Base-by-base conservation (phyloP, 2,329 filamentous ascomycete species). In the Ceratocystis alfenasii region DNA sequence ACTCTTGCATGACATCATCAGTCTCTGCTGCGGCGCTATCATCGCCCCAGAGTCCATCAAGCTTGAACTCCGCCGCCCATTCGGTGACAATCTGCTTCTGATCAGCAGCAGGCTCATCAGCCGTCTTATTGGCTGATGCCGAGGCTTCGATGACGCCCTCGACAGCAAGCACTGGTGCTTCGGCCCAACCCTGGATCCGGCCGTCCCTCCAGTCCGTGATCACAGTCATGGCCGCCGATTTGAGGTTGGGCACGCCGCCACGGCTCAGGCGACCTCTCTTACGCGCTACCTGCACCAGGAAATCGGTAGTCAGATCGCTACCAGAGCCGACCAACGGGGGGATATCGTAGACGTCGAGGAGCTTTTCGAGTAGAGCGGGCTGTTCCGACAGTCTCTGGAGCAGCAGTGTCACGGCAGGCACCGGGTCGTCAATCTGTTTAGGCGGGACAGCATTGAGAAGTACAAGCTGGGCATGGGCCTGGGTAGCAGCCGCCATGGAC, bases 121-220 rank as follows among this genome's bases (percentile, higher is more conserved):
- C 75, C 7, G 72, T 74, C 57, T 74, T 75, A 69, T 77, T 71
- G 10, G 70, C 72, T 2, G 25, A 59, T n/a, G 73, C 70, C 2
- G 60, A 71, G 2, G 69, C 72, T 4, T 69, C 71, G 2, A 68
- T 70, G 50, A 67, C 48, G 12, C 66, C 63, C n/a, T 80, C 79
- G 59, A 87, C 81, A 20, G 83, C 77, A 68, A 90, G 76, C 45
- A 82, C 80, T 6, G 92, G 91, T 2, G 90, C 83, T 71, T 91
- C 88, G 61, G 87, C 83, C 92, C 92, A 96, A 66, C 92, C 92
- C 76, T 95, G 90, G 71, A 99, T 95, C 64, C 94, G 85, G 30
- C 92, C 93, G 74, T 97, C 93, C 70, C 94, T 84, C 90, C 94
- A 95, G 78, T 99, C 94, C n/a, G 86, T 94, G 67, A 99, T 85